phyloP scores from a whole-genome alignment of 257 asterid genomes.

The Scutellaria galericulata region DNA sequence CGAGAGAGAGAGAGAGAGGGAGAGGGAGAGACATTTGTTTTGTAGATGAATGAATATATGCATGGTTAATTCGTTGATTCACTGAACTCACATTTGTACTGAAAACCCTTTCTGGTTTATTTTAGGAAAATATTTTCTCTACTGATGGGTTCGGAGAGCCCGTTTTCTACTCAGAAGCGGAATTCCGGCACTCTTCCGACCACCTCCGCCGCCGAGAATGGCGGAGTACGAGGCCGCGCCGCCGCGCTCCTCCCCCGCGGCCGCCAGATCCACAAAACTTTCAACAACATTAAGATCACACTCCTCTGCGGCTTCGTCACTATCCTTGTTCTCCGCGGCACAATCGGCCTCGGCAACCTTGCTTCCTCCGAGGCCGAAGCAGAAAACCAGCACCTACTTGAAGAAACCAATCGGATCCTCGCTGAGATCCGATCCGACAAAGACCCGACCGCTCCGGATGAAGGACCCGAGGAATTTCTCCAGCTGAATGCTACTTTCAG shows the following conservation, averaged over 20 bases:
- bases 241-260: conserved; percentile 63
- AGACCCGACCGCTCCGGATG: conserved; percentile 59
- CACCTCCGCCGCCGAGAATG: conserved; percentile 50
- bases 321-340: conserved; percentile 84
- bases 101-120: background rate
- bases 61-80: conserved; percentile 18
- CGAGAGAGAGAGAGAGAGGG: conserved; percentile 27
- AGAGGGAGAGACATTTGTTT: background rate
- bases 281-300: conserved; percentile 80
- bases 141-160: conserved; percentile 67
- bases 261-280: conserved; percentile 73
- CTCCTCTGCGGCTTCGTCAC: conserved; percentile 86
- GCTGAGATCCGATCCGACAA: conserved; percentile 76
- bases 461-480: conserved; percentile 41
- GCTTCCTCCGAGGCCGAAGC: conserved; percentile 67
- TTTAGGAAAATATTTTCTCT: background rate
- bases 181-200: conserved; percentile 53
- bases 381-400: conserved; percentile 60
- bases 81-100: conserved; percentile 20
- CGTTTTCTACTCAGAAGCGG: conserved; percentile 73
- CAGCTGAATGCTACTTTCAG: conserved; percentile 50
- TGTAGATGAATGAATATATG: background rate
- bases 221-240: conserved; percentile 52
- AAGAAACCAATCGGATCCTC: conserved; percentile 75
- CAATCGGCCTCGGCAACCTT: conserved; percentile 78